Percentiles rank a stretch among this genome's conserved stretches.
These are phyloP conservation scores for Xylariaceae sp. DNA, from an alignment of 2,329 filamentous ascomycete genomes.

Conservation along the genomic window DNA sequence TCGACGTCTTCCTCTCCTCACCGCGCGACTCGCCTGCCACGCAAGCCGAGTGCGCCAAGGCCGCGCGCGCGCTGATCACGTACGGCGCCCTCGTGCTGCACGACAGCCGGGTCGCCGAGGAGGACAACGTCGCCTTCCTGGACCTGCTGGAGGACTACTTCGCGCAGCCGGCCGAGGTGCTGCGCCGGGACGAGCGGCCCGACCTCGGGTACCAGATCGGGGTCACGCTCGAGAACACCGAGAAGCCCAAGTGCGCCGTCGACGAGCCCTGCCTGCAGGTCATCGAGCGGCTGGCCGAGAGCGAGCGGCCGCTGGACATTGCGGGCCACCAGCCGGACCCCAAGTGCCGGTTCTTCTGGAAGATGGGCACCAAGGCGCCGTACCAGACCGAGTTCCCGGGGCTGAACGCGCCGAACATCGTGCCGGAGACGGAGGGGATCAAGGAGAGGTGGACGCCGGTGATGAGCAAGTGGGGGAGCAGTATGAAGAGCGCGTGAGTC, in stretches of 20 bases:
- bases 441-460: constrained; percentile 46
- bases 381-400: constrained; percentile 52
- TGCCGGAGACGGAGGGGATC: constrained; percentile 46
- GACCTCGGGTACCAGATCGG: constrained; percentile 58
- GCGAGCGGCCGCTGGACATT: constrained; percentile 55
- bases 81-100: constrained; percentile 58
- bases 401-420: constrained; percentile 52
- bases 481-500: constrained; percentile 57
- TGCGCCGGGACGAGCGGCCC: constrained; percentile 50
- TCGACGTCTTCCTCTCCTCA: constrained; percentile 50
- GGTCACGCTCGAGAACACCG: constrained; percentile 59
- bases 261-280: constrained; percentile 57
- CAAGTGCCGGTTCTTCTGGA: constrained; percentile 62
- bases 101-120: constrained; percentile 53
- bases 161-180: constrained; percentile 45
- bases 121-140: constrained; percentile 53
- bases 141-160: constrained; percentile 64
- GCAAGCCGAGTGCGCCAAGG: constrained; percentile 48
- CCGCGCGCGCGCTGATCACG: constrained; percentile 52
- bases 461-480: constrained; percentile 54
- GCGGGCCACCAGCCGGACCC: constrained; percentile 53
- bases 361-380: constrained; percentile 50
- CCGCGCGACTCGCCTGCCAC: constrained; percentile 38
- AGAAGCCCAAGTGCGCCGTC: constrained; percentile 60
- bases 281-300: constrained; percentile 49